phyloP scores from a whole-genome alignment of 2,329 filamentous ascomycete species.

The Beauveria pseudobassiana region DNA sequence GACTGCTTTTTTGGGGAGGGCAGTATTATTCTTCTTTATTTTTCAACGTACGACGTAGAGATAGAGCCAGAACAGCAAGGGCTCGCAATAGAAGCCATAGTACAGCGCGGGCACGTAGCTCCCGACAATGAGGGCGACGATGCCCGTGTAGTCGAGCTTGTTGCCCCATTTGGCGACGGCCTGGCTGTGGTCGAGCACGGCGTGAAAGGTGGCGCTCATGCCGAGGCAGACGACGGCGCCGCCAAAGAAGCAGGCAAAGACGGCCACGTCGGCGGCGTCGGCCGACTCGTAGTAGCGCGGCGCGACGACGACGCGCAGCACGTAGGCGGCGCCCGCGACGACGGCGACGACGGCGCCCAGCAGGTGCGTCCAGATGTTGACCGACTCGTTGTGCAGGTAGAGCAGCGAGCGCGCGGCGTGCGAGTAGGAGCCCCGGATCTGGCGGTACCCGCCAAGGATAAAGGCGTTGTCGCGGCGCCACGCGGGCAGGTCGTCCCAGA shows the following conservation, averaged over 20 bases:
- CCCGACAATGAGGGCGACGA: slow-evolving; percentile 84
- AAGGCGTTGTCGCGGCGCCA: slow-evolving; percentile 55
- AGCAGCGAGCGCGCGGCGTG: slow-evolving; percentile 40
- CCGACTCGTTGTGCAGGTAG: slow-evolving; percentile 53
- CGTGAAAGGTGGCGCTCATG: slow-evolving; percentile 80
- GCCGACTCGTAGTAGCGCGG: slow-evolving; percentile 54
- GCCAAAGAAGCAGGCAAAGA: slow-evolving; percentile 71
- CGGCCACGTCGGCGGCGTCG: slow-evolving; percentile 54
- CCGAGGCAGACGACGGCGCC: slow-evolving; percentile 67
- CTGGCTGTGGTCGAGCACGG: slow-evolving; percentile 76
- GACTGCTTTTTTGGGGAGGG: too few relatives aligned
- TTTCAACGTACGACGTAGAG: slow-evolving; percentile 58
- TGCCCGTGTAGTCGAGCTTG: slow-evolving; percentile 90
- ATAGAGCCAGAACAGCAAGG: slow-evolving; percentile 60
- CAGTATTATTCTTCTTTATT: too few relatives aligned
- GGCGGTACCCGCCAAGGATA: slow-evolving; percentile 48
- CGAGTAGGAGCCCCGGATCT: slow-evolving; percentile 39
- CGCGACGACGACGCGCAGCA: slow-evolving; percentile 52
- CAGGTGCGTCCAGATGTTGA: slow-evolving; percentile 58
- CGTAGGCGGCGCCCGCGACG: slow-evolving; percentile 34
- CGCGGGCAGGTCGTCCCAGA: slow-evolving; percentile 50
- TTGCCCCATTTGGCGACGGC: slow-evolving; percentile 77
- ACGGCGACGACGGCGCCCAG: slow-evolving; percentile 57
- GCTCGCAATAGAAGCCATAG: slow-evolving; percentile 73
- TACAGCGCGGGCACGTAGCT: slow-evolving; percentile 84